Conservation (phyloP, 306 rosid genomes). For the Quercus robur region DNA sequence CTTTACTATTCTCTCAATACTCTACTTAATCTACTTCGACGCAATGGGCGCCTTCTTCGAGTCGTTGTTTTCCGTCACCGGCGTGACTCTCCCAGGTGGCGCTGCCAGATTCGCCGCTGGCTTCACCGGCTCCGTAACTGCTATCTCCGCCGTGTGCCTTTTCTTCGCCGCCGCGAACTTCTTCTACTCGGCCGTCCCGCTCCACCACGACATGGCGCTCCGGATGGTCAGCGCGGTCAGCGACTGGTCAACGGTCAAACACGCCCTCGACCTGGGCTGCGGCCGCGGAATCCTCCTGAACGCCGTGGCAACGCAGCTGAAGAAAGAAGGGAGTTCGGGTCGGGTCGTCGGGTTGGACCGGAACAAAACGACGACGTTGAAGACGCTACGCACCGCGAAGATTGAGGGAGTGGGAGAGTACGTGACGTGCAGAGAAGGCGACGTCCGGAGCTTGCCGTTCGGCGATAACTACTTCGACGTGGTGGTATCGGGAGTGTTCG, state of each 20-base stretch:
- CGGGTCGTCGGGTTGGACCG: conserved; percentile 88
- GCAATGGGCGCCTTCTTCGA: conserved; percentile 54
- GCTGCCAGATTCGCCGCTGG: conserved; percentile 90
- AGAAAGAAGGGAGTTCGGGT: conserved; percentile 89
- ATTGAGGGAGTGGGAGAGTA: conserved; percentile 91
- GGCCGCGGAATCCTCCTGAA: conserved; percentile 92
- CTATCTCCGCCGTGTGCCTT: conserved; percentile 78
- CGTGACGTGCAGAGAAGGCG: conserved; percentile 94
- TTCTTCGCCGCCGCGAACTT: conserved; percentile 87
- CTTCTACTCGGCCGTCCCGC: conserved; percentile 90
- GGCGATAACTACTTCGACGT: conserved; percentile 90
- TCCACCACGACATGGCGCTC: conserved; percentile 88
- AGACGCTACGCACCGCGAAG: conserved; percentile 69
- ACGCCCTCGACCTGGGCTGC: conserved; percentile 95
- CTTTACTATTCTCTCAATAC: conserved; percentile 57
- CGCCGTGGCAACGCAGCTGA: conserved; percentile 90
- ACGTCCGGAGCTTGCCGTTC: conserved; percentile 79
- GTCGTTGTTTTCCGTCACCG: conserved; percentile 41
- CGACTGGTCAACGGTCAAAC: conserved; percentile 94
- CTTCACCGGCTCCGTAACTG: conserved; percentile 73
- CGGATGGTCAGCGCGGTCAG: conserved; percentile 72
- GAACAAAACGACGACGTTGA: conserved; percentile 46
- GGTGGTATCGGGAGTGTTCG: conserved; percentile 89
- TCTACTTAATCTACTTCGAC: conserved; percentile 66
- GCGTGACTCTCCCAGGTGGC: conserved; percentile 25